Percentiles rank a stretch among this genome's conserved stretches.
Evolutionary conservation across 2,329 filamentous ascomycete genomes (phyloP).

Genomic region (Aspergillus aculeatus): DNA sequence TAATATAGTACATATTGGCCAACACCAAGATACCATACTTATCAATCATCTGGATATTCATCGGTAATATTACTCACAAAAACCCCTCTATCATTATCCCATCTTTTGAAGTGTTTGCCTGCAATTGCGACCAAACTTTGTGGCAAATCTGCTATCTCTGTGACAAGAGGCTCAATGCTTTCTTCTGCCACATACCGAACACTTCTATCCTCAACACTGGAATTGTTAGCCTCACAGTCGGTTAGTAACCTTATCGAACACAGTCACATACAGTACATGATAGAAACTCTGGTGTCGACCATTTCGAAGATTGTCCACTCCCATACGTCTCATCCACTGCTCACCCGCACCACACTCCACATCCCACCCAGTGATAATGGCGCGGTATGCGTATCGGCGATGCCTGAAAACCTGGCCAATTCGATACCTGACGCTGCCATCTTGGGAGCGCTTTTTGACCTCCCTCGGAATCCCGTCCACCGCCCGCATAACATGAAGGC

Average conservation of each 20-base stretch:
- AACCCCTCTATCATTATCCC: constrained; percentile 54
- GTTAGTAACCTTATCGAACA: background rate
- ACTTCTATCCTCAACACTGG: constrained; percentile 64
- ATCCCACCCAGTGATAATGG: constrained; percentile 87
- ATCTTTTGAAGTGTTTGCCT: constrained; percentile 85
- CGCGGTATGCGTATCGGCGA: constrained; percentile 73
- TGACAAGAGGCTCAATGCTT: constrained; percentile 67
- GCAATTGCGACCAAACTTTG: constrained; percentile 62
- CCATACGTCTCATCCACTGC: constrained; percentile 63
- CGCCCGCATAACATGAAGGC: constrained; percentile 56
- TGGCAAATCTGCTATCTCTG: constrained; percentile 53
- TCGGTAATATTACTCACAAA: background rate
- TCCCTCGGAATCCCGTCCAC: constrained; percentile 57
- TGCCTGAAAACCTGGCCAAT: constrained; percentile 86
- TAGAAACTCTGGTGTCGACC: constrained; percentile 74
- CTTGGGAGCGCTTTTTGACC: constrained; percentile 38
- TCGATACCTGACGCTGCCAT: constrained; percentile 58
- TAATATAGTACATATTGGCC: background rate
- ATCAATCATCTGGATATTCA: constrained; percentile 4
- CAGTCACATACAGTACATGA: constrained; percentile 72
- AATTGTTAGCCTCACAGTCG: constrained; percentile 15
- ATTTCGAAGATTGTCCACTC: constrained; percentile 59
- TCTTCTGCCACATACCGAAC: constrained; percentile 76
- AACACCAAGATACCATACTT: background rate
- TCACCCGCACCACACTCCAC: constrained; percentile 57